Base-by-base conservation (phyloP, 164 flowering plant genomes). In the Saururus chinensis region DNA sequence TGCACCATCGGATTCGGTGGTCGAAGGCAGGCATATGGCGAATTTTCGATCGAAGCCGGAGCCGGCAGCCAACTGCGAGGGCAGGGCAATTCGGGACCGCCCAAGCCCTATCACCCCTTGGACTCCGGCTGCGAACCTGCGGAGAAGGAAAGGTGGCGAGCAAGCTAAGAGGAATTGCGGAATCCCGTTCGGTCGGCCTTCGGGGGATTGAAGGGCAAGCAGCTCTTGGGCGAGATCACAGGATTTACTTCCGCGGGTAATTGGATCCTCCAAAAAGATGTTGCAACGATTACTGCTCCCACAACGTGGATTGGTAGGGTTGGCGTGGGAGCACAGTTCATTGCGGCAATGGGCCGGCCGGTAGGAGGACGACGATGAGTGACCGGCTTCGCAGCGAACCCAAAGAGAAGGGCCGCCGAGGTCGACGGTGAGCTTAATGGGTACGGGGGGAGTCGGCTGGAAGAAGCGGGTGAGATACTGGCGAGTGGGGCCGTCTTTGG, bases 41-140 rank as follows among this genome's bases (percentile, higher is more conserved):
- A 73, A 73, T 35, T 59, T 60, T 16, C 55, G 48, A 21, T 21
- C 21, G 21, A 69, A 51, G 51, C 51, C 3, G 21, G 58, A 48
- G n/a, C 25, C 53, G 0, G 73, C 51, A 0, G 68, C 64, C 9
- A 73, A 51, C 45, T 73, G 70, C 10, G 68, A 53, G 11, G 70
- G 72, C 14, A 69, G 57, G 0, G 64, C 23, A 25, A 65, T 25
- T 4, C 20, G 21, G 6, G 60, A 45, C 8, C 67, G 60, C 1
- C 73, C 76, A 0, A 73, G 56, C 17, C 67, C 70, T 1, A 26
- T 55, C 24, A 66, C 40, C 17, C 76, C 76, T 1, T 20, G 19
- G 16, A 40, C 64, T 0, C 64, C 64, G 13, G 23, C 35, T 13
- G 64, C 61, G 16, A 69, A 72, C 26, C 71, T 64, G 17, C 24